Conservation (phyloP, 441 rosid species). For the Melastoma candidum region DNA sequence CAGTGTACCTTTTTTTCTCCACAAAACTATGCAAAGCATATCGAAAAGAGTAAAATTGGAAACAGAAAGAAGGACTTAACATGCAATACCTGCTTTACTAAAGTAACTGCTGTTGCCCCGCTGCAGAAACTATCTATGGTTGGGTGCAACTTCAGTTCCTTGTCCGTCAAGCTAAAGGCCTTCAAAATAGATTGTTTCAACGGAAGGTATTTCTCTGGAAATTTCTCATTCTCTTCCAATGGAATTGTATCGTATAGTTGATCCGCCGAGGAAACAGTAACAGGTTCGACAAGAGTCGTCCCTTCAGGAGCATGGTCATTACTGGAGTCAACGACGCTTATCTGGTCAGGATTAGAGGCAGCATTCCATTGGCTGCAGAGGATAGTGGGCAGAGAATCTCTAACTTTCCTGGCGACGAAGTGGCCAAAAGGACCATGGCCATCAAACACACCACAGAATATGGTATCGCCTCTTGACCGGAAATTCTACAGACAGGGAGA, state of each 20-base stretch:
- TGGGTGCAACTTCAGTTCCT: slow-evolving; percentile 52
- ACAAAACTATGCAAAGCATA: too few relatives aligned
- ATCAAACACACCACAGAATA: slow-evolving; percentile 67
- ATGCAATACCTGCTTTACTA: slow-evolving; percentile 49
- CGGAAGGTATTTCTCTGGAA: slow-evolving; percentile 48
- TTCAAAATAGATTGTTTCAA: slow-evolving; percentile 45
- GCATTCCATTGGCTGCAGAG: slow-evolving; percentile 42
- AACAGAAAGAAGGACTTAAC: too few relatives aligned
- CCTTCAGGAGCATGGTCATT: slow-evolving; percentile 20
- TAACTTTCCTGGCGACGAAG: slow-evolving; percentile 60
- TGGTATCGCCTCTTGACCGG: slow-evolving; percentile 40
- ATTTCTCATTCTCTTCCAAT: slow-evolving; percentile 26
- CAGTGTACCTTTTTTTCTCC: too few relatives aligned
- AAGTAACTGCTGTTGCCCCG: slow-evolving; percentile 63
- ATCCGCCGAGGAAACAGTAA: slow-evolving; percentile 38
- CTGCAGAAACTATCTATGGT: slow-evolving; percentile 75
- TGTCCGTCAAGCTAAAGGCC: slow-evolving; percentile 55
- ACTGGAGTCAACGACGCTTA: slow-evolving; percentile 12
- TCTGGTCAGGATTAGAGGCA: slow-evolving; percentile 22
- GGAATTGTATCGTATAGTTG: slow-evolving; percentile 36
- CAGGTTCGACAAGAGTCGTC: slow-evolving; percentile 24
- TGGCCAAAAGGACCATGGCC: slow-evolving; percentile 84
- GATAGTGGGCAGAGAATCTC: slow-evolving; percentile 49
- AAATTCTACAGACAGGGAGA: slow-evolving; percentile 32
- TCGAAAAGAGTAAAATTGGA: too few relatives aligned